Conservation (phyloP, 164 flowering plant species). For the Dillenia turbinata region DNA sequence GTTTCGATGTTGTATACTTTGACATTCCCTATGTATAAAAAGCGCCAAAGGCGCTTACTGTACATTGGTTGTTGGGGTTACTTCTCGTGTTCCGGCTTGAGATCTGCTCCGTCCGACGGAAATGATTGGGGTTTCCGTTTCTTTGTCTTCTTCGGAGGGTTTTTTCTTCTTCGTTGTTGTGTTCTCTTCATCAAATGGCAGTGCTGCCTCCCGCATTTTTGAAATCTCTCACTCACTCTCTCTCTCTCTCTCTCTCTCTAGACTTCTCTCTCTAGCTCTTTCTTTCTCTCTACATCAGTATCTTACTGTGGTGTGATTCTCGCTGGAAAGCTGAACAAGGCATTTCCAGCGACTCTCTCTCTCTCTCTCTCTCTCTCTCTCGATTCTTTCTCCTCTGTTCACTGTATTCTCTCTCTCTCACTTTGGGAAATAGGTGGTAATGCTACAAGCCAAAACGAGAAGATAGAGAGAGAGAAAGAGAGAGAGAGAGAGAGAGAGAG, state of each 20-base stretch:
- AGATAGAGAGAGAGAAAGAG: too few species aligned
- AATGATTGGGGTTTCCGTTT: conserved; percentile 10
- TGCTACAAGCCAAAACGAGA: too few species aligned
- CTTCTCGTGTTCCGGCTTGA: conserved; percentile 39
- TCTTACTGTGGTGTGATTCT: background rate
- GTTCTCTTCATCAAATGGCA: conserved; percentile 12
- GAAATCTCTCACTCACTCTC: background rate
- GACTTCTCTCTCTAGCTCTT: conserved; percentile 12
- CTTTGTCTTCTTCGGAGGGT: conserved; percentile 15
- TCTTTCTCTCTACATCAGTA: background rate
- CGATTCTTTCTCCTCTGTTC: background rate
- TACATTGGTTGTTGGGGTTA: conserved; percentile 43
- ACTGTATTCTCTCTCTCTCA: too few species aligned
- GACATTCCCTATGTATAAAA: too few species aligned
- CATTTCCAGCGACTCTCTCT: conserved; percentile 23
- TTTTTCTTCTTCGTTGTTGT: conserved; percentile 20
- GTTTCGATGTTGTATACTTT: too few species aligned
- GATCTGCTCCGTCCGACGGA: conserved; percentile 43
- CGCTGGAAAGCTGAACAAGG: conserved; percentile 10
- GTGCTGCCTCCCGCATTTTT: conserved; percentile 35
- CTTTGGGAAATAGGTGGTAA: too few species aligned
- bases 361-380: conserved; percentile 9
- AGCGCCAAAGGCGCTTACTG: too few species aligned
- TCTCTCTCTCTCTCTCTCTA: too few species aligned
- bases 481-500: too few species aligned